A percentile compares a stretch with the other conserved stretches of the same genome.
These are phyloP conservation scores for Nemania sp. DNA, from an alignment of 2,329 filamentous ascomycete genomes.

Conservation along the genomic window DNA sequence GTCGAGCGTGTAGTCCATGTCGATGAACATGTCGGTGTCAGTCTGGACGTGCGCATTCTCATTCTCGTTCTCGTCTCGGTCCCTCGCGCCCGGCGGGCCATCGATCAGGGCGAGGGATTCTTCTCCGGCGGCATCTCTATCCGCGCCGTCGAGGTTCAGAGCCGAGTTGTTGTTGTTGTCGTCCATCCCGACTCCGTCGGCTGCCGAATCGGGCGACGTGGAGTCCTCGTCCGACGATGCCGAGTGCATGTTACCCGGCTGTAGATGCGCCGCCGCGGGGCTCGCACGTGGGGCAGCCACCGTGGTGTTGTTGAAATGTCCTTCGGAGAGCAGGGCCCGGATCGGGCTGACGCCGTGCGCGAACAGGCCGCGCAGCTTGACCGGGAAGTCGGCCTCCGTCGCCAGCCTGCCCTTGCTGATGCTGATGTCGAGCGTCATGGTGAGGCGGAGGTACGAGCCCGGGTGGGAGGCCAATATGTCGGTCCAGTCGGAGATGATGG, in stretches of 20 bases:
- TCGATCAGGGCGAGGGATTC: too few species aligned
- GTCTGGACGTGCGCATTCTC: too few species aligned
- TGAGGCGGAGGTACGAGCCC: constrained; percentile 47
- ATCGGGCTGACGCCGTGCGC: constrained; percentile 45
- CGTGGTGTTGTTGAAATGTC: constrained; percentile 1
- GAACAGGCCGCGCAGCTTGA: constrained; percentile 46
- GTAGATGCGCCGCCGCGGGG: constrained; percentile 21
- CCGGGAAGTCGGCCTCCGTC: constrained; percentile 48
- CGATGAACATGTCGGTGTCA: constrained; percentile 23
- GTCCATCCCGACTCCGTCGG: too few species aligned
- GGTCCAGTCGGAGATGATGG: constrained; percentile 46
- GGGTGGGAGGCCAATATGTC: constrained; percentile 49
- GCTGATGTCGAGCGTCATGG: constrained; percentile 50
- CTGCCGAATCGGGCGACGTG: constrained; percentile 33
- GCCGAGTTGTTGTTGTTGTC: too few species aligned
- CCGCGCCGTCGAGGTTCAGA: neutral
- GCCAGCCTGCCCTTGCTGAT: constrained; percentile 49
- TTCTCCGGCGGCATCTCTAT: too few species aligned
- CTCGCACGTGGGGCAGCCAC: neutral
- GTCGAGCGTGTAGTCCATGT: constrained; percentile 39
- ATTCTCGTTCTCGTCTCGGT: too few species aligned
- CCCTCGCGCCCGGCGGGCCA: neutral
- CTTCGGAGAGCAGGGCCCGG: constrained; percentile 38
- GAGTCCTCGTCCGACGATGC: constrained; percentile 38
- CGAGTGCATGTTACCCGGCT: constrained; percentile 37